Evolutionary conservation across 345 rosid species (phyloP).

Genomic region (Brassica nigra): DNA sequence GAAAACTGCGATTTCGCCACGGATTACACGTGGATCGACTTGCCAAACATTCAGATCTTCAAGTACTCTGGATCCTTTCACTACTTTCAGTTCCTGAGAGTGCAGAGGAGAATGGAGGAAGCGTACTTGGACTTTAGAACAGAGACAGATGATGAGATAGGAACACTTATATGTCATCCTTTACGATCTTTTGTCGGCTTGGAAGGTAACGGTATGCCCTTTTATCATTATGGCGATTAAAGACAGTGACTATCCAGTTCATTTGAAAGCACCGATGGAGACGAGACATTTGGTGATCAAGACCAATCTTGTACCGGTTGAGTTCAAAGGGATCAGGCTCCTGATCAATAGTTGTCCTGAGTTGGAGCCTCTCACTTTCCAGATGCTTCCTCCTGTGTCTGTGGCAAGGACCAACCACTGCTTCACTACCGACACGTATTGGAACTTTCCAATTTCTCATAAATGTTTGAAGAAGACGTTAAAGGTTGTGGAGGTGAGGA

Average conservation of each 20-base stretch:
- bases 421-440: not conserved
- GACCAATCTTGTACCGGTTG: too few species aligned
- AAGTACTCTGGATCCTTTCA: not conserved
- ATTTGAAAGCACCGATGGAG: not conserved
- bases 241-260: not conserved
- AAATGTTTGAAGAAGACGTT: slow-evolving; percentile 1
- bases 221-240: not conserved
- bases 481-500: slow-evolving; percentile 1
- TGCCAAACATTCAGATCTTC: slow-evolving; percentile 2
- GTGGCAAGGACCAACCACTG: not conserved
- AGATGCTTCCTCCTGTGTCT: not conserved
- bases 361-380: too few species aligned
- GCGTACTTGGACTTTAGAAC: not conserved
- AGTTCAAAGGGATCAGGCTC: too few species aligned
- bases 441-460: not conserved
- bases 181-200: not conserved
- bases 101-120: slow-evolving; percentile 2
- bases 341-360: too few species aligned
- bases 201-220: not conserved
- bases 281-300: too few species aligned
- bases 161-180: not conserved
- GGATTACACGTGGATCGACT: not conserved
- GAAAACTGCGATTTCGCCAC: slow-evolving; percentile 34
- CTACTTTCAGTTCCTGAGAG: not conserved
- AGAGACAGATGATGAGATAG: not conserved